These are phyloP conservation scores for Phytophthora syringae DNA, from an alignment of 352 stramenopile species.

Conservation along the genomic window DNA sequence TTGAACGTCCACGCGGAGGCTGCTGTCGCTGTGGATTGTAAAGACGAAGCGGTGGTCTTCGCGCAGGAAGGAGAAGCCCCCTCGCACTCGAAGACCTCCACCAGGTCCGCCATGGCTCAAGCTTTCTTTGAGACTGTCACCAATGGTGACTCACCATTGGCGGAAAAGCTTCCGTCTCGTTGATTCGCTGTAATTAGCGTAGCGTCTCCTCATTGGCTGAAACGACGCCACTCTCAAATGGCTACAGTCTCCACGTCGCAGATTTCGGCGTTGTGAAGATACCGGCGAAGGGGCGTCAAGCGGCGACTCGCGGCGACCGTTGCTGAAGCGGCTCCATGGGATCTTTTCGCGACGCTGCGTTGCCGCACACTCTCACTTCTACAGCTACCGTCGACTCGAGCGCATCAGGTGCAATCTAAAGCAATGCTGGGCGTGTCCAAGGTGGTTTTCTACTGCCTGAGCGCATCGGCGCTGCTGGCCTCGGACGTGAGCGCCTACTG, in stretches of 20 bases:
- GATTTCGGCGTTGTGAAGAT: conserved; percentile 15
- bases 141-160: no score
- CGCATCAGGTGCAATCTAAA: conserved; percentile 4
- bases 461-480: conserved; percentile 40
- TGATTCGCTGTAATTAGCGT: conserved; percentile 15
- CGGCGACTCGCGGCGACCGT: conserved; percentile 28
- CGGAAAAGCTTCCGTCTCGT: not conserved
- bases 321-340: conserved; percentile 24
- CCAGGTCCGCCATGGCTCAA: conserved; percentile 1
- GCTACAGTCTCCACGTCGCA: conserved; percentile 18
- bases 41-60: conserved; percentile 42
- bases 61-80: conserved; percentile 42
- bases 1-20: conserved; percentile 36
- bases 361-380: conserved; percentile 13
- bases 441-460: conserved; percentile 46
- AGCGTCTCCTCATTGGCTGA: conserved; percentile 11
- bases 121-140: no score
- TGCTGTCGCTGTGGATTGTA: conserved; percentile 40
- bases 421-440: conserved; percentile 54
- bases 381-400: conserved; percentile 8
- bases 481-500: conserved; percentile 65
- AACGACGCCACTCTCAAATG: conserved; percentile 8
- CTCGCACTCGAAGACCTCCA: conserved; percentile 51
- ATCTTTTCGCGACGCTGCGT: conserved; percentile 21
- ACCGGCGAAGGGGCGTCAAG: conserved; percentile 19